These are phyloP conservation scores for Suillus discolor DNA, from an alignment of 768 basidiomycete genomes.

Conservation along the genomic window DNA sequence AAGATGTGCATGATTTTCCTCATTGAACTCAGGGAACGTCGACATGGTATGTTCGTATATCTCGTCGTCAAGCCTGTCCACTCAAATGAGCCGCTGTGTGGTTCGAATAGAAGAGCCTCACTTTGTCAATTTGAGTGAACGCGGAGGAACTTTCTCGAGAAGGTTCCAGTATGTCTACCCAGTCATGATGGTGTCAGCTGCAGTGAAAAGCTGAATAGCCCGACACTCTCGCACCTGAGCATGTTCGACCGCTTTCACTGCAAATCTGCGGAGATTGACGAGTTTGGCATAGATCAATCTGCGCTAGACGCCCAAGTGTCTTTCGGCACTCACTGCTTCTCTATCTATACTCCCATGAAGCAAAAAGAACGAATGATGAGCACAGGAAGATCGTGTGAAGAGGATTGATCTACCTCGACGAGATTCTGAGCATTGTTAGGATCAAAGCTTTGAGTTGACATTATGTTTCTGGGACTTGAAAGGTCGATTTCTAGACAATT, in stretches of 20 bases:
- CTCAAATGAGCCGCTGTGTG: constrained; percentile 17
- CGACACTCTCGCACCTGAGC: constrained; percentile 68
- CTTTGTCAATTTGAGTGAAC: constrained; percentile 82
- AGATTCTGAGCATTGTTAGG: constrained; percentile 92
- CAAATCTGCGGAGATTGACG: constrained; percentile 26
- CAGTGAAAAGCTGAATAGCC: constrained; percentile 8
- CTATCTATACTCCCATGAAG: constrained; percentile 60
- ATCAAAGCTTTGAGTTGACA: constrained; percentile 67
- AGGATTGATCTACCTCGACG: constrained; percentile 62
- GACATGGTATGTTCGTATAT: constrained; percentile 77
- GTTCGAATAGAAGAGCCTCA: constrained; percentile 35
- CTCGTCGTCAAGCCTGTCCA: constrained; percentile 81
- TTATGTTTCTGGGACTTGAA: constrained; percentile 27
- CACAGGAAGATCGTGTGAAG: not conserved
- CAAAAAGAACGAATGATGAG: not conserved
- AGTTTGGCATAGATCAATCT: constrained; percentile 14
- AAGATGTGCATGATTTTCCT: constrained; percentile 48
- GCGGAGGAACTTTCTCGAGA: constrained; percentile 77
- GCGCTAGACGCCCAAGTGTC: not conserved
- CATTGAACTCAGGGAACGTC: constrained; percentile 80
- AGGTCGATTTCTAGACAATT: not conserved
- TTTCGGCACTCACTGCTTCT: constrained; percentile 78
- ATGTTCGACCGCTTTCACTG: constrained; percentile 93
- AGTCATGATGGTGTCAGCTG: constrained; percentile 12
- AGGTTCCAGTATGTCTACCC: constrained; percentile 93